Base-by-base conservation (phyloP, 2,329 filamentous ascomycete species). In the Trichophyton simii region DNA sequence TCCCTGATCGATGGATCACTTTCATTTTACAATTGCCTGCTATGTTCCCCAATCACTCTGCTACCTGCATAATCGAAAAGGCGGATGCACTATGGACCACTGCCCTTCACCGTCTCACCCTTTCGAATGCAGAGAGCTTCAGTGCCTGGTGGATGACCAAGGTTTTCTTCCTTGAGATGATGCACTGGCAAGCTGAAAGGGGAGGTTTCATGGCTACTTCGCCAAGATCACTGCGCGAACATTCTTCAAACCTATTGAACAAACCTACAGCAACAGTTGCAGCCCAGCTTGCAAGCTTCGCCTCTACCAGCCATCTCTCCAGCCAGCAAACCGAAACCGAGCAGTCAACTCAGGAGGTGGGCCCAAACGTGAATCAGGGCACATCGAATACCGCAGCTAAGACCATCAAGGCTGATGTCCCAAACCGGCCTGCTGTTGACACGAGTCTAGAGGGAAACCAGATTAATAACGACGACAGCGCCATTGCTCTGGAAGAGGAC, bases 121-220 rank as follows among this genome's bases (percentile, higher is more conserved):
- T 77, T 31, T 73, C 72, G 55, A 76, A 75, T 9, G 76, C 76
- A 5, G 72, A 75, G 55, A 78, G 76, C 63, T 78, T 78, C 63
- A 77, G 76, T 65, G 75, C 76, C 4, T 78, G 76, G 76, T 78
- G 76, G 76, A 88, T 96, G 62, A 91, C 91, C 2, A 96, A 96
- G 72, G 91, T 92, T 62, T 97, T 92, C 80, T 83, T 96, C 59
- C 91, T 96, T 69, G 92, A 97, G 76, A 95, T 95, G 89, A 84
- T 91, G 58, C 82, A 87, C 62, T 96, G 95, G 81, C 79, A 96
- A 66, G 90, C 89, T 0, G 90, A 95, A 68, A 86, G 91, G 68
- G 92, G 91, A 58, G 92, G 92, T 0, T 96, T 96, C 70, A 85
- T 96, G 78, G 79, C 80, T 36, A 78, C 80, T 64, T 72, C 73